phyloP scores from a whole-genome alignment of 768 basidiomycete genomes.

The Ramaria sp. region DNA sequence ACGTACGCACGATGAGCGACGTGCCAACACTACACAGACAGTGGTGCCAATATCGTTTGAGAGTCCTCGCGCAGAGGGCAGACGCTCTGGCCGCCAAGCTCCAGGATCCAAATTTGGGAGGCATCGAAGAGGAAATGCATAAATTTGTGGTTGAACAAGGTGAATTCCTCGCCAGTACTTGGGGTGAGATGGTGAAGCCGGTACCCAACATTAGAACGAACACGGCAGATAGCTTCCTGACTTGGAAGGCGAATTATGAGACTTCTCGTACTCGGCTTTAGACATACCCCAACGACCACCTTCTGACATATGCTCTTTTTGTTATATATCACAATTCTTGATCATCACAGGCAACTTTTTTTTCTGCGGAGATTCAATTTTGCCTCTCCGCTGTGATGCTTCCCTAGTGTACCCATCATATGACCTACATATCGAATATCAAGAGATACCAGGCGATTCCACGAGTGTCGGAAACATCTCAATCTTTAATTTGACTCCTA shows the following conservation, averaged over 20 bases:
- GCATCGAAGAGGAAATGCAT: conserved; percentile 4
- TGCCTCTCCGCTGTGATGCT: no score
- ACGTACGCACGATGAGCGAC: conserved; percentile 8
- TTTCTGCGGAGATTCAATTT: no score
- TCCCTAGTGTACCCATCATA: no score
- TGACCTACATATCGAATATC: no score
- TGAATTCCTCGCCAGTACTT: conserved; percentile 4
- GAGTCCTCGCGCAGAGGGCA: neutral
- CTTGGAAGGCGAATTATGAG: neutral
- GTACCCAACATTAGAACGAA: conserved; percentile 2
- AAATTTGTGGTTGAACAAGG: conserved; percentile 7
- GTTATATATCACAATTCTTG: no score
- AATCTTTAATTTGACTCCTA: no score
- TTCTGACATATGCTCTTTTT: no score
- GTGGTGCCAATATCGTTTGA: conserved; percentile 10
- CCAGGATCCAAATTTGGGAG: neutral
- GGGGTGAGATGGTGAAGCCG: conserved; percentile 7
- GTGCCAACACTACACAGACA: conserved; percentile 6
- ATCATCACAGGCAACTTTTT: no score
- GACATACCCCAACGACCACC: no score
- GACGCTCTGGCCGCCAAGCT: neutral
- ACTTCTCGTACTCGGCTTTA: neutral
- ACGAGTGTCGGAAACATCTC: no score
- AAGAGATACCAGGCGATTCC: no score
- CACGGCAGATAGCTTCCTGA: neutral